Evolutionary conservation across 208 protist species (phyloP).

Genomic region (Trichomonas tenax): DNA sequence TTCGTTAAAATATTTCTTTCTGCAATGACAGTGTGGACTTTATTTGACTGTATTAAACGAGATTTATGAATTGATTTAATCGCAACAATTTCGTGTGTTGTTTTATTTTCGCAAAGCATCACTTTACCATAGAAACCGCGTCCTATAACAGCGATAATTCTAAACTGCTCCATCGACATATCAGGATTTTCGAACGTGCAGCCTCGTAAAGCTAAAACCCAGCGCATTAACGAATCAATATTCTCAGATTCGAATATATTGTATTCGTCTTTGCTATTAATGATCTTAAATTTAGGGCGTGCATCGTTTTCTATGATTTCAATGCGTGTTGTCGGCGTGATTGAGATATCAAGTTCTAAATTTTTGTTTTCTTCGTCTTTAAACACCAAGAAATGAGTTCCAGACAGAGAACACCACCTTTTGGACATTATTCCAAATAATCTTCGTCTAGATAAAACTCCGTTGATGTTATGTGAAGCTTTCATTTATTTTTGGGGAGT

Average conservation of each 20-base stretch:
- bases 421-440: not conserved
- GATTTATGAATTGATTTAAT: not conserved
- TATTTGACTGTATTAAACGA: not conserved
- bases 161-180: constrained; percentile 6
- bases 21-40: not conserved
- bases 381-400: not conserved
- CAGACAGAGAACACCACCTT: not conserved
- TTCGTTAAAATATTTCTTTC: not conserved
- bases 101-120: not conserved
- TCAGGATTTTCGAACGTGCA: not conserved
- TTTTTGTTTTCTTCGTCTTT: not conserved
- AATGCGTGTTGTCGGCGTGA: not conserved
- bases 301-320: not conserved
- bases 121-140: constrained; percentile 22
- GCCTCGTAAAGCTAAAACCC: not conserved
- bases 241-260: not conserved
- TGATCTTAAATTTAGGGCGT: not conserved
- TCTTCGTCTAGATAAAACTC: not conserved
- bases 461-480: not conserved
- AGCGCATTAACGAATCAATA: not conserved
- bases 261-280: not conserved
- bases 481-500: not conserved
- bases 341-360: not conserved
- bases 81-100: not conserved
- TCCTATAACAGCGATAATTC: not conserved